Base-by-base conservation (phyloP, 768 basidiomycete genomes). In the Podaxis rugospora region DNA sequence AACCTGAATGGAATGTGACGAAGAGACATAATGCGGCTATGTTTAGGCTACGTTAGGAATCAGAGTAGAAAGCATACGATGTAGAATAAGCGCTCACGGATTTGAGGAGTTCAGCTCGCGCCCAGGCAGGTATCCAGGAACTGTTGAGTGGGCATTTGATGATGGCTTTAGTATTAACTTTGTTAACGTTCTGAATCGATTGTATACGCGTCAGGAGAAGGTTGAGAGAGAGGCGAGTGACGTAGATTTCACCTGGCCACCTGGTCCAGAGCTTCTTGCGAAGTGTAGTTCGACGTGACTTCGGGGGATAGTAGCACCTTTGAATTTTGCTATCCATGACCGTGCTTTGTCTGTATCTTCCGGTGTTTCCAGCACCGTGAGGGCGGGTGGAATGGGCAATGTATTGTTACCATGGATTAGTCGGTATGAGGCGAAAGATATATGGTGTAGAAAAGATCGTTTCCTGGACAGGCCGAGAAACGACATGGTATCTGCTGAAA, bases 161-260 rank as follows among this genome's bases (percentile, higher is more conserved):
- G 0, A 84, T 87, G 0, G 83, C 89, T 69, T 93, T 93, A 13
- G 92, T 93, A 61, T 90, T 92, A n/a, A 93, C 82, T 74, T 92
- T 93, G 68, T 93, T 93, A 40, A 93, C 92, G 65, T 93, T 91
- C 90, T 93, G 59, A 36, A 37, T 21, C 2, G 13, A 44, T 21
- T 21, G 36, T 4, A 28, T 18, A 39, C 21, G 16, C 49, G 57
- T 64, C 54, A 55, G 50, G 25, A 49, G 21, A 16, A 18, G 18
- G 4, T 4, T 16, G 39, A 18, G 56, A 10, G 56, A 10, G 52
- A 2, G 51, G 57, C 14, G 23, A 44, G 51, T 23, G 42, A 6
- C 49, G 14, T 18, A 32, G 40, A 16, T 65, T 75, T 44, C 51
- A 90, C 91, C 82, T 92, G 91, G 14, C 92, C 92, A 37, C 92